A percentile compares a stretch with the other conserved stretches of the same genome.
Conservation (phyloP, 2,329 filamentous ascomycete species). For the Dactylellina sp. region DNA sequence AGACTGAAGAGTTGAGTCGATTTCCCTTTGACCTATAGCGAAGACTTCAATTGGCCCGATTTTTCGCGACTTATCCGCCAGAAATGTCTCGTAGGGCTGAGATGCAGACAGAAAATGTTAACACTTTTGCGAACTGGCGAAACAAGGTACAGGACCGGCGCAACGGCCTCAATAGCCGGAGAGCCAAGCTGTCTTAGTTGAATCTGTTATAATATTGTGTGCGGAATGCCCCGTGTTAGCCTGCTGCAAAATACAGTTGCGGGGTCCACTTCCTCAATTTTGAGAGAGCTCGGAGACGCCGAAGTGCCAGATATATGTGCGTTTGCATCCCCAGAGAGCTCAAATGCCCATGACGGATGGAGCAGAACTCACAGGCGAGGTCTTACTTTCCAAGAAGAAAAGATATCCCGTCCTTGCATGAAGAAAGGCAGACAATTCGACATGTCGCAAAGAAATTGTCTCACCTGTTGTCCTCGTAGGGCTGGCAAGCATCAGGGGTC, state of each 20-base stretch:
- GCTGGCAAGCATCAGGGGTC: slow-evolving; percentile 56
- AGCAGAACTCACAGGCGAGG: slow-evolving; percentile 15
- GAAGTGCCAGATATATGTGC: slow-evolving; percentile 12
- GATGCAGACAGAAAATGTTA: slow-evolving; percentile 22
- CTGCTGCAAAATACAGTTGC: not conserved
- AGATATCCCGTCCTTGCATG: slow-evolving; percentile 54
- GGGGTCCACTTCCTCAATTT: not conserved
- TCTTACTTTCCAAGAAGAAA: slow-evolving; percentile 24
- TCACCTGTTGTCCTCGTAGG: slow-evolving; percentile 53
- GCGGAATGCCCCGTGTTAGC: not conserved
- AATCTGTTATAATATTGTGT: slow-evolving; percentile 1
- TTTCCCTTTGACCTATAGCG: too few species aligned
- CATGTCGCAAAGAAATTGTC: slow-evolving; percentile 35
- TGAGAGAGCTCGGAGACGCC: slow-evolving; percentile 35
- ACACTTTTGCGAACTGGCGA: not conserved
- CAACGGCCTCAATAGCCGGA: not conserved
- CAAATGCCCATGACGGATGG: slow-evolving; percentile 5
- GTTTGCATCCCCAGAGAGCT: slow-evolving; percentile 3
- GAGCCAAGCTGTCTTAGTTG: not conserved
- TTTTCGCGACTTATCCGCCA: slow-evolving; percentile 8
- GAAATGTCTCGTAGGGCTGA: slow-evolving; percentile 55
- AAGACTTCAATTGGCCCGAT: slow-evolving; percentile 6
- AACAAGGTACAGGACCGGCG: not conserved
- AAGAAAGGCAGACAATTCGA: slow-evolving; percentile 40
- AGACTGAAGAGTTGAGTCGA: not conserved